These are phyloP conservation scores for Spatholobus suberectus DNA, from an alignment of 306 rosid species.

Conservation along the genomic window DNA sequence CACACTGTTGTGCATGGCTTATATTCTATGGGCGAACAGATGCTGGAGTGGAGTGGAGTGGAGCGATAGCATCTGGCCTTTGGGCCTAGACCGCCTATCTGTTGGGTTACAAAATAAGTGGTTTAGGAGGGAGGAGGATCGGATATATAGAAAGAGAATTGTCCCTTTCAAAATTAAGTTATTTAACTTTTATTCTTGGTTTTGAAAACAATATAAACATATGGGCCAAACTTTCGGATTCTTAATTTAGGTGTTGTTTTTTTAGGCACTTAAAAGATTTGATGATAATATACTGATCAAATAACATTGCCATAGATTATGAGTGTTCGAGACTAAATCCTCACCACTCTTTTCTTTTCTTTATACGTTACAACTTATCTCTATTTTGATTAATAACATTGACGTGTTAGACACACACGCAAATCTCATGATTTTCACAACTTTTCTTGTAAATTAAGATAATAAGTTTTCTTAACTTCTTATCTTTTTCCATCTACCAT, in stretches of 20 bases:
- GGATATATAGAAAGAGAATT: no score
- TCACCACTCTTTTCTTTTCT: no score
- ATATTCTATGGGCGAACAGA: no score
- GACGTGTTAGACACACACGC: background rate
- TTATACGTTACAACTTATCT: background rate
- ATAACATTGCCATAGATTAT: background rate
- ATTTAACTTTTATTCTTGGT: background rate
- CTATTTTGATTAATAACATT: background rate
- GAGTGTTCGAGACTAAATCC: no score
- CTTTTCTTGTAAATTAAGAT: no score
- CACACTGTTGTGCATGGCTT: no score
- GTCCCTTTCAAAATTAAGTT: constrained; percentile 44
- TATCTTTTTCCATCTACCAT: no score
- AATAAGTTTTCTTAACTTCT: no score
- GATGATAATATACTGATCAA: background rate
- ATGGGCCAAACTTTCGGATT: background rate
- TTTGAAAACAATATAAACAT: background rate
- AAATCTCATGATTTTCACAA: background rate
- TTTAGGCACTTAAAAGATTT: background rate
- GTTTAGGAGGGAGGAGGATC: background rate
- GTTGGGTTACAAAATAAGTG: no score
- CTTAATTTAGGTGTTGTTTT: background rate
- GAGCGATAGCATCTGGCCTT: no score
- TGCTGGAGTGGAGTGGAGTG: no score
- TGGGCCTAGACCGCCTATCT: no score